Percentiles rank a stretch among this genome's conserved stretches.
phyloP scores from a whole-genome alignment of 768 basidiomycete genomes.

The Russula sp. region DNA sequence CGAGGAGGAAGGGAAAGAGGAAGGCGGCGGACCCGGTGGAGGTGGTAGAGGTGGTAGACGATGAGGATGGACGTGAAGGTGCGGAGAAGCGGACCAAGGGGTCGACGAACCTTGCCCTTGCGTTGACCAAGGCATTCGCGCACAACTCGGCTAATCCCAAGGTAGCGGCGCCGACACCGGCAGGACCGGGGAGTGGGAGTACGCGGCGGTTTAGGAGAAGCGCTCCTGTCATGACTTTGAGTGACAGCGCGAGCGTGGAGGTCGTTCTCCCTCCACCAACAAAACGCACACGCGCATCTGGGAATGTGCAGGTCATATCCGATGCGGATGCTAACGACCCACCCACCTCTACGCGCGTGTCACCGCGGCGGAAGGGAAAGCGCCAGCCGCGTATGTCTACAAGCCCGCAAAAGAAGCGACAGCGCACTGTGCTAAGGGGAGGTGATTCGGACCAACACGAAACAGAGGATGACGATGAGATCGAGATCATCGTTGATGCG shows the following conservation, averaged over 20 bases:
- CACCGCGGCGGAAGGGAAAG: background rate
- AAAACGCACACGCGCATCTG: background rate
- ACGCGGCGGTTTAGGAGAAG: background rate
- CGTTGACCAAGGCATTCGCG: conserved; percentile 7
- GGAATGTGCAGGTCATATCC: background rate
- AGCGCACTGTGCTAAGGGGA: background rate
- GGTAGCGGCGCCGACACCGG: background rate
- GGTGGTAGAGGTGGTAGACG: background rate
- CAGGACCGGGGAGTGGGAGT: background rate
- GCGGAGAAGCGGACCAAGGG: background rate
- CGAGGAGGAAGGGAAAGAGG: background rate
- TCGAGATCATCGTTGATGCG: background rate
- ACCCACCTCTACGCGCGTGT: background rate
- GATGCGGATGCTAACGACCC: background rate
- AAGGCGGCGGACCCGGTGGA: background rate
- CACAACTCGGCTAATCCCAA: conserved; percentile 6
- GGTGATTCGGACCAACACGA: background rate
- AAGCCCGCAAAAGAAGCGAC: background rate
- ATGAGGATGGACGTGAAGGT: background rate
- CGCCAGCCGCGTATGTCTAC: background rate
- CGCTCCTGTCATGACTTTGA: background rate
- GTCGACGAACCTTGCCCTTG: background rate
- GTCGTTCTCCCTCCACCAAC: background rate
- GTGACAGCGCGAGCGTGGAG: background rate
- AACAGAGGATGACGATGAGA: background rate